These are phyloP conservation scores for Fraxinus greggii DNA, from an alignment of 305 asterid genomes.

Conservation along the genomic window DNA sequence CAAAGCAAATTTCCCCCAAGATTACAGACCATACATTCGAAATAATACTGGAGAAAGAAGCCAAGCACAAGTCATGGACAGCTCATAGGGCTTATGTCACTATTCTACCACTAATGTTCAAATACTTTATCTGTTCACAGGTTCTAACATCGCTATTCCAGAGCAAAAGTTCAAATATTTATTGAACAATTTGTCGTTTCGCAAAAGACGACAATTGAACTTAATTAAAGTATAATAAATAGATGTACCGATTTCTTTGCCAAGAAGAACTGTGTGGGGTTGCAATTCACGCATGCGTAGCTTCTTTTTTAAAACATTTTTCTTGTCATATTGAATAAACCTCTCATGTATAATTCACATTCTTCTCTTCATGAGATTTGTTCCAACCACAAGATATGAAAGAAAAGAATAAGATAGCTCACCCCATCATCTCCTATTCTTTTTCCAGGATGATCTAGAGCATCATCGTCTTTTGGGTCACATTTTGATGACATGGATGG, in stretches of 20 bases:
- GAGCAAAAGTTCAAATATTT: background rate
- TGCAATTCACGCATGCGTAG: conserved; percentile 11
- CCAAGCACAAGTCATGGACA: conserved; percentile 21
- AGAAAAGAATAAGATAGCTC: conserved; percentile 32
- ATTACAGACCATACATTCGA: conserved; percentile 76
- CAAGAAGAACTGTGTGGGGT: conserved; percentile 11
- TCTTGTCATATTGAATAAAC: conserved; percentile 7
- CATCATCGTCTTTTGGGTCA: conserved; percentile 40
- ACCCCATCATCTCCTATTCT: conserved; percentile 88
- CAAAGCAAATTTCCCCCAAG: conserved; percentile 66
- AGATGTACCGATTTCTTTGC: background rate
- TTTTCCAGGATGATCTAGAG: conserved; percentile 49
- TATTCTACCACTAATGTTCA: conserved; percentile 19
- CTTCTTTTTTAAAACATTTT: background rate
- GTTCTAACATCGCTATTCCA: background rate
- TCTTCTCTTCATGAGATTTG: conserved; percentile 3
- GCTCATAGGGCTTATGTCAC: conserved; percentile 23
- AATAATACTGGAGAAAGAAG: conserved; percentile 60
- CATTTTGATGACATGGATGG: conserved; percentile 38
- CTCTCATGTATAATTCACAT: background rate
- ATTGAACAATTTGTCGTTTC: background rate
- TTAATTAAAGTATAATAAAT: background rate
- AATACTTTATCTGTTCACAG: conserved; percentile 14
- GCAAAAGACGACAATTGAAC: background rate
- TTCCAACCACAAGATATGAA: conserved; percentile 12